Conservation (phyloP, 106 monocot genomes). For the Alisma plantagoaquatica region DNA sequence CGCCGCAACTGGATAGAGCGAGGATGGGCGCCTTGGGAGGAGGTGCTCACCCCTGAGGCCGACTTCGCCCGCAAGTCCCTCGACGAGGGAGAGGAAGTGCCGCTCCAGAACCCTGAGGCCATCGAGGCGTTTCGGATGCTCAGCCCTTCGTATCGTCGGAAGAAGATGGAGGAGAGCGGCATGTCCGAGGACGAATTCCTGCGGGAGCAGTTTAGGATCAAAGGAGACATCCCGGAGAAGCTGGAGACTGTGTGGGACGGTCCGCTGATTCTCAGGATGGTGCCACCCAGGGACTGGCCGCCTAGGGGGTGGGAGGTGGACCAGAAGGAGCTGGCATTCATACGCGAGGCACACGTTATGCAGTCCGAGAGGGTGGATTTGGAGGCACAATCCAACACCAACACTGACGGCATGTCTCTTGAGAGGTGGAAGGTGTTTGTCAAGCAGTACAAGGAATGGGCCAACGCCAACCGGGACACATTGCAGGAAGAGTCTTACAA, state of each 20-base stretch:
- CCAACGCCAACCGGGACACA: slow-evolving; percentile 49
- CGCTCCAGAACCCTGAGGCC: slow-evolving; percentile 72
- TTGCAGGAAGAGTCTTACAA: slow-evolving; percentile 88
- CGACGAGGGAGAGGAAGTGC: slow-evolving; percentile 88
- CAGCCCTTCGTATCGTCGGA: slow-evolving; percentile 60
- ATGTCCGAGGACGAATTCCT: slow-evolving; percentile 56
- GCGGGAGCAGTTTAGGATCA: slow-evolving; percentile 43
- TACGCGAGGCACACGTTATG: slow-evolving; percentile 60
- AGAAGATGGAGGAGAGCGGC: slow-evolving; percentile 67
- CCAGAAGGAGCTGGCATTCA: slow-evolving; percentile 61
- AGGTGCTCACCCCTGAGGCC: slow-evolving; percentile 77
- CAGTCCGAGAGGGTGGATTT: slow-evolving; percentile 45
- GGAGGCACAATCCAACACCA: slow-evolving; percentile 27
- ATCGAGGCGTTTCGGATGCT: slow-evolving; percentile 89
- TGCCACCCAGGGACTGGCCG: slow-evolving; percentile 94
- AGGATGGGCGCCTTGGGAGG: slow-evolving; percentile 98
- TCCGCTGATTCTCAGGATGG: slow-evolving; percentile 36
- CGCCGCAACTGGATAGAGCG: slow-evolving; percentile 78
- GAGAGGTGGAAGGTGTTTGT: slow-evolving; percentile 86
- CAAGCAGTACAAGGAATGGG: slow-evolving; percentile 98
- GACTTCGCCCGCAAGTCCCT: slow-evolving; percentile 89
- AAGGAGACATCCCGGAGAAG: slow-evolving; percentile 66
- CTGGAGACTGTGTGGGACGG: slow-evolving; percentile 68
- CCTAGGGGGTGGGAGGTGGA: slow-evolving; percentile 94
- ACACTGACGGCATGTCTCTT: slow-evolving; percentile 30